Conservation (phyloP, 2,329 filamentous ascomycete species). For the Aspergillus hiratsukae region DNA sequence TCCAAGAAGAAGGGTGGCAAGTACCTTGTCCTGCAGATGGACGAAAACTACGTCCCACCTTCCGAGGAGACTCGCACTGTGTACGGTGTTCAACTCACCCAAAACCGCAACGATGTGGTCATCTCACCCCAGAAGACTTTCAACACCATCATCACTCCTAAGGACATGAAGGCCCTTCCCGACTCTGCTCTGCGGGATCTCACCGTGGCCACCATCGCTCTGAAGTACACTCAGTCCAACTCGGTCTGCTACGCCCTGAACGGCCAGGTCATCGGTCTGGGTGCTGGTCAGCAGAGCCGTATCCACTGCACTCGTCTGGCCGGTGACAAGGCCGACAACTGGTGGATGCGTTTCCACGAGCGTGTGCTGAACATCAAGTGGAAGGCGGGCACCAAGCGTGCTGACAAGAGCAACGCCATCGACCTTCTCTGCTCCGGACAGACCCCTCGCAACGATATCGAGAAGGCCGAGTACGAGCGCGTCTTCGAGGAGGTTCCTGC, state of each 20-base stretch:
- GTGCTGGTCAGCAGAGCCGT: slow-evolving; percentile 92
- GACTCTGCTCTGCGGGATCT: slow-evolving; percentile 83
- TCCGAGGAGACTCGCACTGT: slow-evolving; percentile 75
- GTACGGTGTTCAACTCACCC: slow-evolving; percentile 81
- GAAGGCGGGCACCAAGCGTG: slow-evolving; percentile 95
- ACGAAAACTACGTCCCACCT: slow-evolving; percentile 75
- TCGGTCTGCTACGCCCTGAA: slow-evolving; percentile 96
- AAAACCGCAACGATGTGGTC: slow-evolving; percentile 87
- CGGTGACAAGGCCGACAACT: slow-evolving; percentile 98
- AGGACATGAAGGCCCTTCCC: slow-evolving; percentile 67
- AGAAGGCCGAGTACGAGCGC: slow-evolving; percentile 80
- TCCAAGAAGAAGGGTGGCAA: slow-evolving; percentile 98
- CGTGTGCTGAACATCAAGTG: slow-evolving; percentile 84
- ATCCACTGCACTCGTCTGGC: slow-evolving; percentile 98
- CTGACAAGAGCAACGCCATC: slow-evolving; percentile 97
- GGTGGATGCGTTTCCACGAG: slow-evolving; percentile 98
- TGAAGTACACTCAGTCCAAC: slow-evolving; percentile 99
- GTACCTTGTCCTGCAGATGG: slow-evolving; percentile 94
- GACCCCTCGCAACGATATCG: slow-evolving; percentile 75
- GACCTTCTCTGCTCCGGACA: slow-evolving; percentile 90
- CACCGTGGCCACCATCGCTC: slow-evolving; percentile 89
- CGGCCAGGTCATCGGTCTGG: slow-evolving; percentile 88
- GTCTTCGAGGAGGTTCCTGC: slow-evolving; percentile 85
- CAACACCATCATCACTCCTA: slow-evolving; percentile 77
- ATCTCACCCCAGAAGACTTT: slow-evolving; percentile 81